These are phyloP conservation scores for Naumovozyma dairenensis DNA, from an alignment of 805 yeast genomes.

Conservation along the genomic window DNA sequence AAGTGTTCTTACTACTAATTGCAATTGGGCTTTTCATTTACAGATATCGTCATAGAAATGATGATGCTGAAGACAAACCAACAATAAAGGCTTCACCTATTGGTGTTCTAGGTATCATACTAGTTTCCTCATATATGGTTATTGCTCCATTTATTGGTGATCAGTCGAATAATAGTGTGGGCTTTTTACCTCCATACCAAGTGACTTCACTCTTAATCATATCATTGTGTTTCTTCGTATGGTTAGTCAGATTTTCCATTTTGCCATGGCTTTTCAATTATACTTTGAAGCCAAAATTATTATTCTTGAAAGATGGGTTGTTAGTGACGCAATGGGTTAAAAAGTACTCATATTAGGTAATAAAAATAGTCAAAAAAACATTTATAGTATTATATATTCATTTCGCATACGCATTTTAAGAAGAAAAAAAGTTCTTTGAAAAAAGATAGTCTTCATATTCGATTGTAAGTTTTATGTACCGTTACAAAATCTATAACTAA, in stretches of 20 bases:
- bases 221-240: constrained; percentile 38
- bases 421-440: neutral
- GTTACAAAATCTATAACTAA: constrained; percentile 5
- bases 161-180: constrained; percentile 12
- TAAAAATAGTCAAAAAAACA: too few relatives aligned
- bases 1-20: constrained; percentile 39
- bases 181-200: constrained; percentile 31
- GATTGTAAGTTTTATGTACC: constrained; percentile 9
- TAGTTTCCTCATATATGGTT: constrained; percentile 39
- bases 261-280: constrained; percentile 41
- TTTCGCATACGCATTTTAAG: neutral
- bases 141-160: constrained; percentile 36
- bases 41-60: constrained; percentile 39
- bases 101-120: constrained; percentile 39
- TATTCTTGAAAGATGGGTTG: constrained; percentile 46
- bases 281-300: constrained; percentile 33
- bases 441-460: neutral
- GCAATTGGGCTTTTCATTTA: constrained; percentile 50
- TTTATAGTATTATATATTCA: neutral
- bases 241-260: constrained; percentile 43
- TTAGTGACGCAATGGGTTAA: constrained; percentile 48
- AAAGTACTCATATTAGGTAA: constrained; percentile 3
- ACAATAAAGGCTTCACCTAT: constrained; percentile 41
- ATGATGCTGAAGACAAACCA: constrained; percentile 38
- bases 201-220: constrained; percentile 36